Evolutionary conservation across 495 filamentous ascomycete genomes (phyloP), one percentile per base, ranked within the genome.

Genomic region (Saxispiralis lemnorum): DNA sequence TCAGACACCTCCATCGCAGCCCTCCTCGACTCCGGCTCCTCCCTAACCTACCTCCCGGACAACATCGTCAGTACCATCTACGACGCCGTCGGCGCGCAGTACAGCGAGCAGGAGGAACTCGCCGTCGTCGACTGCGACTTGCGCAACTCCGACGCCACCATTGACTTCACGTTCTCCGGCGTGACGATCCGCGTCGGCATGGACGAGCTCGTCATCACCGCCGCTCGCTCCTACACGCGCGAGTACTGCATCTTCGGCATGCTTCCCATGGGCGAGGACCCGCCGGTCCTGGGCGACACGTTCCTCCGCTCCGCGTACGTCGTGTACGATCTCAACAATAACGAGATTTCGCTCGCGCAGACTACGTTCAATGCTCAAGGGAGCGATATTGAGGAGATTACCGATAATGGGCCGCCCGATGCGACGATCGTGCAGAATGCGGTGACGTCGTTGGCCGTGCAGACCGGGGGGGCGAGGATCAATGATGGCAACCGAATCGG

Each of bases 231-330:
- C 38, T 42, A 57, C 11, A 44, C 57, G 12, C 63, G 63, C 5
- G 68, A 73, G 1, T 66, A 62, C 6, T 83, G 76, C 58, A 61
- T 62, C 13, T 72, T 85, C 56, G 79, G 85, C 37, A 79, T 95
- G 57, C 68, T 70, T 7, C 78, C 82, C 11, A 73, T 81, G 5
- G 73, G 71, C 10, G 49, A 62, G n/a, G 72, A 71, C 35, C 76
- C 73, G 3, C 64, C 70, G 31, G 78, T 93, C 4, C 63, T 97
- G 28, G 88, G 88, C 11, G 88, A 97, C 57, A 95, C 88, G 0
- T 97, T 95, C 64, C 67, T 97, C 13, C 73, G 89, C 43, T 82
- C 77, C 30, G 85, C 87, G 0, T 97, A 95, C 54, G 76, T 94
- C 20, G 88, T 97, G 0, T 95, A 86, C 54, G 87, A 95, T 53